Base-by-base conservation (phyloP, 2,329 filamentous ascomycete genomes). In the Venturia aucupariae region DNA sequence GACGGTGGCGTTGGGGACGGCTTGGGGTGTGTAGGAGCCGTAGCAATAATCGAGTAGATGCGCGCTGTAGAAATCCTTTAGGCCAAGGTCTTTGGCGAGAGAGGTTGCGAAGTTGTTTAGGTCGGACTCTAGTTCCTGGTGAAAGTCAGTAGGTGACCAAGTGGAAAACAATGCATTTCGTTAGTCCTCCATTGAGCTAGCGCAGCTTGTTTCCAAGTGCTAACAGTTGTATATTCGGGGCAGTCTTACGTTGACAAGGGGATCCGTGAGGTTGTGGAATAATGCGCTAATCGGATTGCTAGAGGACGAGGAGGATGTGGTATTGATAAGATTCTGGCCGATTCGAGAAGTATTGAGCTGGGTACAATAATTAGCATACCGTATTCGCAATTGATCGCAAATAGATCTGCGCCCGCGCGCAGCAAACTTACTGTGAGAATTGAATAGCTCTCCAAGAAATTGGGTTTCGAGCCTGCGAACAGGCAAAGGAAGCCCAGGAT, bases 41-140 rank as follows among this genome's bases (percentile, higher is more conserved):
- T 75, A 78, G 74, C 86, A 88, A 75, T 82, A 84, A 71, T 83
- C 79, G 74, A 86, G 80, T 64, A 87, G 70, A 71, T 88, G 84
- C 19, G 82, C 77, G 24, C 79, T 81, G 75, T 87, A 87, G 73
- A 83, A 88, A 72, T 86, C 81, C 48, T 83, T 77, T 42, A 86
- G 76, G 44, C 83, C 81, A 19, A 86, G 73, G 22, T 76, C 72
- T 57, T 77, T 71, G 24, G 80, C 78, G 32, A 83, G 71, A 60
- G 75, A 73, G 69, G 73, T 74, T 44, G 77, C 68, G 2, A 75
- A 68, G 60, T 71, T 71, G 64, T 80, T 72, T 54, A 76, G 65
- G n/a, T 73, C 72, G 51, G 74, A 46, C 17, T 66, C 11, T 24
- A 51, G 46, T 13, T 13, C 10, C 46, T 51, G 22, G 22, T 13